Base-by-base conservation (phyloP, 225 moss, liverwort and hornwort genomes). In the Pseudoscleropodium purum region DNA sequence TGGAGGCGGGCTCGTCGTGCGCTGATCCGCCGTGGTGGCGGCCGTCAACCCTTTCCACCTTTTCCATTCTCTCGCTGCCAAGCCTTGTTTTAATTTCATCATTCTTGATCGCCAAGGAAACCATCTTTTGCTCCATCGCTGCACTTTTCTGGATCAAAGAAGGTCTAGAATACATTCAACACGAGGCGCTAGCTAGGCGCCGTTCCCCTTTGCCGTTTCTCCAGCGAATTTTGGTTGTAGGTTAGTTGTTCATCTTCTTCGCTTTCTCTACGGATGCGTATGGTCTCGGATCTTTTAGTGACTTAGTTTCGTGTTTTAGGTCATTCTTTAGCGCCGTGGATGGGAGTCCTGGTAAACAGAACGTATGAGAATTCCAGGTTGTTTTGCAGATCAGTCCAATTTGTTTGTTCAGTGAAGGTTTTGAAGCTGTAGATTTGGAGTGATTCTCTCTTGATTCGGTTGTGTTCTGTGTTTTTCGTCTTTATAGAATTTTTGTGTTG, bases 21-120 rank as follows among this genome's bases (percentile, higher is more conserved):
- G 91, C 86, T 89, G 91, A 83, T 56, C 83, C 83, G 86, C 61
- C 52, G 8, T 54, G 43, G 89, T 77, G 89, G 78, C 91, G 89
- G 91, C 82, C 86, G 82, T 82, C 91, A 67, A 33, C 51, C 29
- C 49, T 19, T 47, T 30, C 34, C 31, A 30, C 61, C 57, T 18
- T 65, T 4, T 51, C 52, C 36, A 29, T 37, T 43, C 52, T 37
- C 43, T 43, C 59, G 17, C 66, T 51, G 36, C 51, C 19, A 3
- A 33, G 14, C 59, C 15, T 47, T 43, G 30, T 37, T 67, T 19
- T 2, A 54, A 37, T 43, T 36, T 57, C 45, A 39, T 33, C 75
- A 75, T 13, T 4, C 88, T 90, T 82, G 70, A 37, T 37, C 43
- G 30, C 56, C 73, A 70, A 75, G 74, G 69, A 61, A 43, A 82